These are phyloP conservation scores for Fusarium oxysporum DNA, from an alignment of 2,329 filamentous ascomycete species.

Conservation along the genomic window DNA sequence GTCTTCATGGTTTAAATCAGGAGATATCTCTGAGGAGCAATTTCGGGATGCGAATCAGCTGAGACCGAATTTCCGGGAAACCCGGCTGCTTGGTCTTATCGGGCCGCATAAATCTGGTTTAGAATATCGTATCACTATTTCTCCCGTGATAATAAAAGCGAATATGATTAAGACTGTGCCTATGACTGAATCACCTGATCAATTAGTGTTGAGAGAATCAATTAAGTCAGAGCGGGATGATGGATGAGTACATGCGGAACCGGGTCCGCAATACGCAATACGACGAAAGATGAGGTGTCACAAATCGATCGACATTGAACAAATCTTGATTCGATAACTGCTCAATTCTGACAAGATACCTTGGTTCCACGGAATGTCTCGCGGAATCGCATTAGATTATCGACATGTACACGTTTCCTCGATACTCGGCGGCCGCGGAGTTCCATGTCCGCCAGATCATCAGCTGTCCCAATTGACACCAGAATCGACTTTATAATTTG, in stretches of 20 bases:
- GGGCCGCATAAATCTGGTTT: not conserved
- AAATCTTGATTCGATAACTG: not conserved
- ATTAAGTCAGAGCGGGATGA: not conserved
- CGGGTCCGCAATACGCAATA: not conserved
- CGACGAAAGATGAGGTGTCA: not conserved
- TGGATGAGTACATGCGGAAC: not conserved
- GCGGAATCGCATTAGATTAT: not conserved
- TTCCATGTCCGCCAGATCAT: not conserved
- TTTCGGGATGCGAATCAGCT: not conserved
- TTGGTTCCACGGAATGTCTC: not conserved
- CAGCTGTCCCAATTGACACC: no score
- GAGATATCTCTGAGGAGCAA: not conserved
- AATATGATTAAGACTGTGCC: not conserved
- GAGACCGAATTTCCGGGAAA: not conserved
- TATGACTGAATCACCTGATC: not conserved
- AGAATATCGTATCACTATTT: not conserved
- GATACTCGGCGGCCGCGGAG: not conserved
- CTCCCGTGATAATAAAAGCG: not conserved
- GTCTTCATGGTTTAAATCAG: rapidly evolving
- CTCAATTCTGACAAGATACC: not conserved
- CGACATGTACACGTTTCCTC: not conserved
- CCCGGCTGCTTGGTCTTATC: not conserved
- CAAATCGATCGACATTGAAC: not conserved
- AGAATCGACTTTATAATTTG: not conserved
- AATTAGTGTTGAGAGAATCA: rapidly evolving